Conservation (phyloP, 148 eudicot genomes). For the Euryodendron excelsum region DNA sequence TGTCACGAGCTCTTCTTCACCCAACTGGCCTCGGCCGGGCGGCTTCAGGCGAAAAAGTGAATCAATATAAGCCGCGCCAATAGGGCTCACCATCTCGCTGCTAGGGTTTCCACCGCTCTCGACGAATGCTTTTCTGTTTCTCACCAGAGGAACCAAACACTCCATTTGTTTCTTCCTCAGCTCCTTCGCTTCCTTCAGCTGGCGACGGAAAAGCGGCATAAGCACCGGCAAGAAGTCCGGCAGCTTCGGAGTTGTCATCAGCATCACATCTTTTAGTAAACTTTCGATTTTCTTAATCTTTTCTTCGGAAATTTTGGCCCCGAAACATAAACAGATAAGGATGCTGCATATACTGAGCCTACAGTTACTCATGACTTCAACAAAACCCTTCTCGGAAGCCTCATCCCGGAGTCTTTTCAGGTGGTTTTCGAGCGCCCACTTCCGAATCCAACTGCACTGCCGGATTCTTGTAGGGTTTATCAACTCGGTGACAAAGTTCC, state of each 20-base stretch:
- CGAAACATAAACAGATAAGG: conserved; percentile 81
- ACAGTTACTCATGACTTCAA: conserved; percentile 78
- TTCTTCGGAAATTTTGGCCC: conserved; percentile 61
- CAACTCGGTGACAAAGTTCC: conserved; percentile 83
- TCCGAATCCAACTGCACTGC: conserved; percentile 84
- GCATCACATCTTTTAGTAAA: conserved; percentile 82
- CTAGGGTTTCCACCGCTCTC: conserved; percentile 44
- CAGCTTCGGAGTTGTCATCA: conserved; percentile 71
- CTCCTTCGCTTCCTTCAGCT: conserved; percentile 57
- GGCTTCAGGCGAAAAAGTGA: conserved; percentile 57
- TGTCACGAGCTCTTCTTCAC: conserved; percentile 74
- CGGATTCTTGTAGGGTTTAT: conserved; percentile 62
- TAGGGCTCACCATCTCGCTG: conserved; percentile 79
- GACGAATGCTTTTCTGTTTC: conserved; percentile 54
- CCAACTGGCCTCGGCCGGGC: conserved; percentile 44
- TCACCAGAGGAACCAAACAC: conserved; percentile 62
- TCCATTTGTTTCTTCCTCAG: conserved; percentile 66
- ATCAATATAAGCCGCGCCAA: conserved; percentile 90
- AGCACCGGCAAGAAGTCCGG: conserved; percentile 84
- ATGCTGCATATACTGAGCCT: conserved; percentile 78
- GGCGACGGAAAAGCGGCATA: conserved; percentile 58
- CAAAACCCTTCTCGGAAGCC: conserved; percentile 41
- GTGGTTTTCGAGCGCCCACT: conserved; percentile 73
- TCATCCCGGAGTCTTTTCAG: conserved; percentile 49
- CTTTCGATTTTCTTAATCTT: conserved; percentile 55